Base-by-base conservation (phyloP, 75 land plant species). In the Pinus albicaulis region DNA sequence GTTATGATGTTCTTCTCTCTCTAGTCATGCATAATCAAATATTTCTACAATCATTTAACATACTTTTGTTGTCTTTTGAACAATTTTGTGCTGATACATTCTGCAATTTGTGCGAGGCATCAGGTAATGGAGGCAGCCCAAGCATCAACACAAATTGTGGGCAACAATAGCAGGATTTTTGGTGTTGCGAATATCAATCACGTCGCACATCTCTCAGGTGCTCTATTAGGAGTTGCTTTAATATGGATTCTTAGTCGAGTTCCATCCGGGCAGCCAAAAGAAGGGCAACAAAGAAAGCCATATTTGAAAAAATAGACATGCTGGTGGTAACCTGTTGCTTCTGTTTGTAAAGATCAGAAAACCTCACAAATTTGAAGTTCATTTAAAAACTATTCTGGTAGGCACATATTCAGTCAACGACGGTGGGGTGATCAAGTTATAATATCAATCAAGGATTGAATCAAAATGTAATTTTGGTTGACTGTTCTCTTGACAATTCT, bases 111-210 rank as follows among this genome's bases (percentile, higher is more conserved):
- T 41, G 41, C 16, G 26, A 59, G 44, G 17, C 28, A 57, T 59
- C 82, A 97, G 99, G 99, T 97, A 20, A 92, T 97, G 95, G 95
- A 92, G 80, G 99, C 90, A 77, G 97, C 99, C 23, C 92, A 91
- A 80, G 92, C 96, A 55, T 96, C 99, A 78, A 78, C 91, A 55
- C 89, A 85, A 31, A 23, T 95, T 75, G 75, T 86, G 44, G 84
- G 91, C 3, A 14, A 77, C 53, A 34, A 59, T 25, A 19, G 53
- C 17, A 75, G 76, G 53, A 73, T 81, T 22, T 80, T 81, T 41
- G 52, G 75, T 5, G 76, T 91, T 64, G 83, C 82, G 48, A 89
- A 78, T 62, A 83, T 97, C 11, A 97, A 97, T 79, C 99, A 97
- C 79, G 81, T 97, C 63, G 99, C 99, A 25, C 99, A 97, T 81